phyloP scores from a whole-genome alignment of 2,329 filamentous ascomycete genomes.

The Penicillium aurantiogriseum region DNA sequence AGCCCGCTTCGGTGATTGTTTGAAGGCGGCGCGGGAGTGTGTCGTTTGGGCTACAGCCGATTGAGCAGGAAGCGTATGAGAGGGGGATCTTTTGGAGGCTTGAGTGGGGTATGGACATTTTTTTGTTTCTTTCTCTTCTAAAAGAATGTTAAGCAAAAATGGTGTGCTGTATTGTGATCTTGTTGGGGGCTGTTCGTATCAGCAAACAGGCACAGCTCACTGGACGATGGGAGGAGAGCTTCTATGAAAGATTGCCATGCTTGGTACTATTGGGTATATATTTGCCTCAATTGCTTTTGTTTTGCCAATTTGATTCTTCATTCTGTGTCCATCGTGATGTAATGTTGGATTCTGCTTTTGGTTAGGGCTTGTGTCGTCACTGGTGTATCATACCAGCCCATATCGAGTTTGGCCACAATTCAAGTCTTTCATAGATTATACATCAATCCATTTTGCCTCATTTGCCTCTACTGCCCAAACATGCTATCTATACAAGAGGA shows the following conservation, averaged over 20 bases:
- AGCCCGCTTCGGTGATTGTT: constrained; percentile 42
- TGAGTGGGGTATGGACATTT: constrained; percentile 12
- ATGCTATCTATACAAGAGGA: neutral
- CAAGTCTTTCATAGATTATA: neutral
- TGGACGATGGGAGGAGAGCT: neutral
- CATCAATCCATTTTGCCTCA: neutral
- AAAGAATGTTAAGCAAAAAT: neutral
- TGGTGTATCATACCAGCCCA: constrained; percentile 5
- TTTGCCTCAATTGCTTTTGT: neutral
- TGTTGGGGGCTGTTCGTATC: neutral
- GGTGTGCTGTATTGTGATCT: neutral
- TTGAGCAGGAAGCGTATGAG: constrained; percentile 46
- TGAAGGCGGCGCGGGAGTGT: constrained; percentile 40
- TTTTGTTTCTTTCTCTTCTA: neutral
- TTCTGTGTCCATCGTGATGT: constrained; percentile 19
- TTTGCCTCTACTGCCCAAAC: neutral
- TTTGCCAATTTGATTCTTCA: neutral
- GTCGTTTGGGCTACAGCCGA: constrained; percentile 36
- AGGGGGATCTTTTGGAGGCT: constrained; percentile 34
- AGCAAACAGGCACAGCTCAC: neutral
- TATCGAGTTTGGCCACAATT: neutral
- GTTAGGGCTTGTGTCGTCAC: constrained; percentile 10
- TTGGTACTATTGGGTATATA: neutral
- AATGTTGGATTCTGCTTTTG: constrained; percentile 5
- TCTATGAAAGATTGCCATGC: neutral